Evolutionary conservation across 345 rosid genomes (phyloP), one percentile per base, ranked within the genome.

Genomic region (Eucalyptus tenuipes): DNA sequence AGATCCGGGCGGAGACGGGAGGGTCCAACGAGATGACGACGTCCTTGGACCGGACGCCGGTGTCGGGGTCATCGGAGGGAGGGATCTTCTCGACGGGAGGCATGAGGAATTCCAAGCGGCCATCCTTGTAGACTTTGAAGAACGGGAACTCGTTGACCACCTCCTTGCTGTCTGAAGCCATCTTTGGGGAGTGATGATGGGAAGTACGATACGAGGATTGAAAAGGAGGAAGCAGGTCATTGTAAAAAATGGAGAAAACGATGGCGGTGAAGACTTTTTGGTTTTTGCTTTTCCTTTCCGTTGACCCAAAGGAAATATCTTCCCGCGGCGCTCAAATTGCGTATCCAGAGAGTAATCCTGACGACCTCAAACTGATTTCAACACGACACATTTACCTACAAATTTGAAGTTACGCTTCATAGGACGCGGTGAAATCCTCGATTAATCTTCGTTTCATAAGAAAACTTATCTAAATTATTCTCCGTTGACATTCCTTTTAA

Each of bases 91-190:
- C 85, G 49, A 14, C 92, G 3, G 84, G 37, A 27, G 87, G 86
- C 29, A 24, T 13, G 68, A 52, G 44, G 85, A 71, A 22, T 7
- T 89, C 44, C 29, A 91, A 4, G 86, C 85, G 88, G 84, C 87
- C 92, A 71, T 87, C 88, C 50, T 87, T 68, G 92, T 61, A 87
- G 45, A 86, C 89, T 14, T 85, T 88, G 91, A 93, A 91, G 91
- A 87, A 89, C 49, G 53, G 92, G 49, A 93, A 93, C 49, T 89
- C 88, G 29, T 87, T 92, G 85, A 48, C n/a, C 50, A 89, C 86
- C 27, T 88, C 92, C 14, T 29, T 40, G 82, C 89, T 81, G 4
- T 14, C 68, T 40, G 91, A 87, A 25, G 90, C 89, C 91, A 88
- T 33, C 90, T 17, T 7, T 8, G 90, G 85, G 52, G 40, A 40